phyloP scores from a whole-genome alignment of 139 green algal species.

The Monoraphidium neglectum region DNA sequence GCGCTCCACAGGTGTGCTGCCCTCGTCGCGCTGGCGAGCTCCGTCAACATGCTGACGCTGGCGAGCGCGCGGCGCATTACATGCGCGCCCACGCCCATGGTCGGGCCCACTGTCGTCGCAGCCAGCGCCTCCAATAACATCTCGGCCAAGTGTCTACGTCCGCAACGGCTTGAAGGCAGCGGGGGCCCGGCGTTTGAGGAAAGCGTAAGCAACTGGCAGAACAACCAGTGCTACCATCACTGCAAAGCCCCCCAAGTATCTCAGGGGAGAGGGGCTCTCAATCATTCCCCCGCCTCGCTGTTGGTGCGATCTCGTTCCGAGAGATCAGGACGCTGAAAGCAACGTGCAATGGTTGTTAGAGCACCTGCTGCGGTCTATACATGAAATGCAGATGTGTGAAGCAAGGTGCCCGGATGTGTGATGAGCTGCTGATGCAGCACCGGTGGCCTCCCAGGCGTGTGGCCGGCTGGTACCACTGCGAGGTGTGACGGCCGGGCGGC shows the following conservation, averaged over 20 bases:
- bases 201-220: constrained; percentile 39
- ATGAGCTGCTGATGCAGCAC: no score
- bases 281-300: no score
- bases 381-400: no score
- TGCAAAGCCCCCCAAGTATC: constrained; percentile 37
- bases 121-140: background rate
- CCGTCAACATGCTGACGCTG: background rate
- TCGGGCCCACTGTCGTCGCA: background rate
- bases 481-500: no score
- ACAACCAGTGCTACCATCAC: constrained; percentile 50
- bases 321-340: no score
- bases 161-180: constrained; percentile 21
- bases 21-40: background rate
- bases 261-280: constrained; percentile 4
- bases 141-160: background rate
- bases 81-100: background rate
- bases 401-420: no score
- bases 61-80: background rate
- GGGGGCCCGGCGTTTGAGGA: constrained; percentile 41
- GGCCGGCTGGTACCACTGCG: no score
- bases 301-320: no score
- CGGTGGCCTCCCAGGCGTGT: no score
- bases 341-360: no score
- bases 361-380: no score
- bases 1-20: background rate